Evolutionary conservation across 169 alveolate genomes (phyloP).

Genomic region (Plasmodium chabaudi): DNA sequence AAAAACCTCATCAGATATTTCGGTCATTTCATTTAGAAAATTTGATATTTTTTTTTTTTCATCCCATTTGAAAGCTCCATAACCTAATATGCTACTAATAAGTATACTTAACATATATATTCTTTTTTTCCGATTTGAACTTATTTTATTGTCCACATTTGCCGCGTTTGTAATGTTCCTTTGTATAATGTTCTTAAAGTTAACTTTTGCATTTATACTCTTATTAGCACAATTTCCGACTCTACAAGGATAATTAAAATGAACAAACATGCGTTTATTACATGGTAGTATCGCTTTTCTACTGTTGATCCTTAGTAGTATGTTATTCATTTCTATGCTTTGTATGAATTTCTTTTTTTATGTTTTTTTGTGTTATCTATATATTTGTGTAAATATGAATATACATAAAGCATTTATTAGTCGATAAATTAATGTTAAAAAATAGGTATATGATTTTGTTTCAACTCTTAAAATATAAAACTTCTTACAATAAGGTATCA

Average conservation of each 20-base stretch:
- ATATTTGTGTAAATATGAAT: too few species aligned
- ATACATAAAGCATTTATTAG: too few species aligned
- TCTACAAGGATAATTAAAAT: constrained; percentile 17
- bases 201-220: constrained; percentile 23
- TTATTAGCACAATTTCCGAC: constrained; percentile 15
- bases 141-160: constrained; percentile 16
- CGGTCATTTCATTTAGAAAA: constrained; percentile 67
- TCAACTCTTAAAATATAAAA: too few species aligned
- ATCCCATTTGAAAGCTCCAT: constrained; percentile 31
- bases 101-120: constrained; percentile 17
- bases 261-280: constrained; percentile 29
- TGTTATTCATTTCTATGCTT: constrained; percentile 53
- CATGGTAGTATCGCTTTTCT: constrained; percentile 14
- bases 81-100: constrained; percentile 45
- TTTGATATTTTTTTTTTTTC: constrained; percentile 35
- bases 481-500: too few species aligned
- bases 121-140: constrained; percentile 27
- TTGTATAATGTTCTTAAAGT: constrained; percentile 16
- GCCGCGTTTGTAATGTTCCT: constrained; percentile 8
- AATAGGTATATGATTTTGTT: not conserved
- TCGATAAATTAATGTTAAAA: not conserved
- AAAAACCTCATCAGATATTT: constrained; percentile 66
- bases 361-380: not conserved
- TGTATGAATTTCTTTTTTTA: not conserved
- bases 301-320: constrained; percentile 19